Conservation (phyloP, 306 rosid species). For the Rosa chinensis region DNA sequence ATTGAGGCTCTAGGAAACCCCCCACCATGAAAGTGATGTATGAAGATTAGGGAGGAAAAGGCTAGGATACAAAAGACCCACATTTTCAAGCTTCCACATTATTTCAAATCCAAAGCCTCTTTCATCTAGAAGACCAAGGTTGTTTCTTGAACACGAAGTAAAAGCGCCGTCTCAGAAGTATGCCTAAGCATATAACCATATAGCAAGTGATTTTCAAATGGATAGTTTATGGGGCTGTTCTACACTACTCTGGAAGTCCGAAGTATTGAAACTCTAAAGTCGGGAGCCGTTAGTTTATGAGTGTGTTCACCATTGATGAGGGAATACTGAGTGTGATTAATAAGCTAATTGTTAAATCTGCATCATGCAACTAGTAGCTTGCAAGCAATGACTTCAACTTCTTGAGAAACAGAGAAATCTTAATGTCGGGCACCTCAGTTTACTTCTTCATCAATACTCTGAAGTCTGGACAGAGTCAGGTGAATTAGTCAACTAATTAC, state of each 20-base stretch:
- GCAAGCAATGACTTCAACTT: not conserved
- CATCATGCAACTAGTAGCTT: not conserved
- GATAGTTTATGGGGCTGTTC: not conserved
- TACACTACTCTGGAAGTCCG: not conserved
- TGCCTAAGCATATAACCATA: not conserved
- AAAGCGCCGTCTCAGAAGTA: not conserved
- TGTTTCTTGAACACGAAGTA: not conserved
- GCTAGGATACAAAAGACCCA: not conserved
- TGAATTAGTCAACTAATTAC: not conserved
- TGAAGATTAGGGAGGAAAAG: not conserved
- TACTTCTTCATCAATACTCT: constrained; percentile 5
- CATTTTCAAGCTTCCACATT: constrained; percentile 2
- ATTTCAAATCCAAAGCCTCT: not conserved
- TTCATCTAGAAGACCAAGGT: not conserved
- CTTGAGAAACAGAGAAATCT: not conserved
- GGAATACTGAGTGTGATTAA: not conserved
- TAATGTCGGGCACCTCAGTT: not conserved
- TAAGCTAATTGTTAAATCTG: not conserved
- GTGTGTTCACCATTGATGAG: not conserved
- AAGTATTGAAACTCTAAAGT: not conserved
- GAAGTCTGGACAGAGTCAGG: not conserved
- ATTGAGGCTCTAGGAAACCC: not conserved
- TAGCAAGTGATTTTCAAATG: not conserved
- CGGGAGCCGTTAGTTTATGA: not conserved
- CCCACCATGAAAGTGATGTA: not conserved